A percentile compares a stretch with the other conserved stretches of the same genome.
Evolutionary conservation across 2,329 filamentous ascomycete species (phyloP).

Genomic region (Thielaviopsis populi): DNA sequence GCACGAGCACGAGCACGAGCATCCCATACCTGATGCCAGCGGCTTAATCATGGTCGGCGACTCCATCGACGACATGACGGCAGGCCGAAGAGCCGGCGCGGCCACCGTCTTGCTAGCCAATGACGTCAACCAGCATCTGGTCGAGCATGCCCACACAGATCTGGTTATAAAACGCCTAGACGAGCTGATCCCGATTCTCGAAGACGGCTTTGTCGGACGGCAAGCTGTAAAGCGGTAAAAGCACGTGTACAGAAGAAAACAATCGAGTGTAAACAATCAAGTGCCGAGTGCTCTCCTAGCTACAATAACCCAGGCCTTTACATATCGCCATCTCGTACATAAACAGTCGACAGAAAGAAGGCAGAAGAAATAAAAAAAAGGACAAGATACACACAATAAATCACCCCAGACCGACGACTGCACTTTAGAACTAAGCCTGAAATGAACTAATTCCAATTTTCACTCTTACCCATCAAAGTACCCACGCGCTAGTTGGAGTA

Average conservation of each 20-base stretch:
- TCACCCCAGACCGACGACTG: background rate
- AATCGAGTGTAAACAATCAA: background rate
- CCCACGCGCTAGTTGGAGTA: constrained; percentile 17
- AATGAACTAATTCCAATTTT: background rate
- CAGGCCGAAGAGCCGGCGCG: constrained; percentile 67
- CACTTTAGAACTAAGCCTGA: constrained; percentile 1
- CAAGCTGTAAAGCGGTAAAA: background rate
- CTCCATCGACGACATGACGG: constrained; percentile 84
- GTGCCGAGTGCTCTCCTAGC: background rate
- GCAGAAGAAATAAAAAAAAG: constrained; percentile 7
- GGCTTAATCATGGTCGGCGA: constrained; percentile 55
- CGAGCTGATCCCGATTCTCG: constrained; percentile 60
- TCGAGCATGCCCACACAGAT: constrained; percentile 61
- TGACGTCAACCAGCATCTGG: constrained; percentile 58
- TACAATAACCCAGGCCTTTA: background rate
- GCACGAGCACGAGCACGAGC: constrained; percentile 19
- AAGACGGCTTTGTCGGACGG: constrained; percentile 52
- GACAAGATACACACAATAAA: constrained; percentile 2
- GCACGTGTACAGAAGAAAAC: background rate
- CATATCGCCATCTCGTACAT: constrained; percentile 12
- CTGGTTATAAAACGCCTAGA: constrained; percentile 56
- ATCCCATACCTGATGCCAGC: constrained; percentile 27
- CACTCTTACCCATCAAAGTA: background rate
- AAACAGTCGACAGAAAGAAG: background rate
- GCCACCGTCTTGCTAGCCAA: constrained; percentile 80